Base-by-base conservation (phyloP, 345 rosid species). In the Arabis alpina region DNA sequence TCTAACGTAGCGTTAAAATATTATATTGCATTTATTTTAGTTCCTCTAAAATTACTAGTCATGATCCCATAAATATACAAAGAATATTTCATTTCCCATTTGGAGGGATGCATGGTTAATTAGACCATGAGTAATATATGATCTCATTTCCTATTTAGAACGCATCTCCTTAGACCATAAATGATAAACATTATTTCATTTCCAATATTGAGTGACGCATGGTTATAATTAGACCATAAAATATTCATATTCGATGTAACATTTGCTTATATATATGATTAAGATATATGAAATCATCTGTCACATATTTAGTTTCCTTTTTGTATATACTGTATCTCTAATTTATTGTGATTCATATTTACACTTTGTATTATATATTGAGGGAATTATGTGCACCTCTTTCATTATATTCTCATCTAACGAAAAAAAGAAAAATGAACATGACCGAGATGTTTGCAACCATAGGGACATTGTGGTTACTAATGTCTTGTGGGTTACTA, bases 1-100 rank as follows among this genome's bases (percentile, higher is more conserved):
- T 89, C 88, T 77, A 93, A 82, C 0, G 97, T 93, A 10, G 88
- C 60, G 52, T 83, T 85, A 19, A 19, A 19, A 0, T 19, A 19
- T 19, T 19, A 19, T 3, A 32, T 32, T 32, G 8, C 51, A 16
- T 47, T 47, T 47, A 45, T 3, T 45, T 45, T 9, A 4, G 8
- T 16, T 16, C 52, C 52, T 16, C 4, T 16, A 48, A 48, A 48
- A 8, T 8, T 48, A 48, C 52, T 3, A 6, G 23, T 16, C 4
- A 15, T 4, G 8, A 19, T 19, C 16, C 25, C 52, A 8, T 3
- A 16, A 48, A 9, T 25, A 5, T 34, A 34, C 37, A 19, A 48
- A 19, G 6, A 48, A 19, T 2, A 8, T 19, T 8, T 19, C 10
- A 9, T 9, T 48, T 48, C 27, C 3, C 27, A 48, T 48, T 48